Percentiles rank a stretch among this genome's conserved stretches.
These are phyloP conservation scores for Polyplosphaeria fusca DNA, from an alignment of 495 filamentous ascomycete species.

Conservation along the genomic window DNA sequence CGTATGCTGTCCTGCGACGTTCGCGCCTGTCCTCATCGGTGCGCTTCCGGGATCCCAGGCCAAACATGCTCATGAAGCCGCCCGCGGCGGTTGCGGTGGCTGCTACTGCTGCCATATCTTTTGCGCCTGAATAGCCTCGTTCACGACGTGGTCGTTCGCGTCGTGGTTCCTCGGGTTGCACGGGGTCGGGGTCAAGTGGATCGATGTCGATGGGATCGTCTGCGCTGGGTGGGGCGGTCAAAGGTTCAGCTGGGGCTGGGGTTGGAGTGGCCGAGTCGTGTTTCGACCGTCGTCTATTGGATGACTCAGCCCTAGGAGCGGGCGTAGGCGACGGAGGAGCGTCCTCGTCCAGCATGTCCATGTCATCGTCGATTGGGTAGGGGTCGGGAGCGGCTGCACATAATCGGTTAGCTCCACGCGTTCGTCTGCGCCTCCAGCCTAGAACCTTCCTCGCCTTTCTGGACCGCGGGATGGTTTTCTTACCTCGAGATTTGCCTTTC, in stretches of 20 bases:
- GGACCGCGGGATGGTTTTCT: background rate
- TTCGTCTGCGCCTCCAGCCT: constrained; percentile 10
- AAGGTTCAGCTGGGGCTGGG: constrained; percentile 20
- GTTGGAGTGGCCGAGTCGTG: constrained; percentile 15
- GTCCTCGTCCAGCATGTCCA: constrained; percentile 49
- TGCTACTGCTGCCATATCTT: constrained; percentile 9
- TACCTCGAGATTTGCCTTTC: constrained; percentile 39
- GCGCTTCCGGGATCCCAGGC: constrained; percentile 29
- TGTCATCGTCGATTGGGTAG: constrained; percentile 57
- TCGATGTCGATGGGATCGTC: constrained; percentile 33
- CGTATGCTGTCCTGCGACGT: constrained; percentile 30
- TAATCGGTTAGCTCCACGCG: constrained; percentile 27
- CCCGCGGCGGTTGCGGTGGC: constrained; percentile 11
- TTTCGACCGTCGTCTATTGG: constrained; percentile 24
- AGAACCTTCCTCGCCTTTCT: background rate
- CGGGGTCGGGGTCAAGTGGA: constrained; percentile 23
- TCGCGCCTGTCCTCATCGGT: constrained; percentile 25
- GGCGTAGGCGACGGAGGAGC: constrained; percentile 27
- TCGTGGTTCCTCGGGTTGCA: constrained; percentile 4
- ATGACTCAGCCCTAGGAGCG: constrained; percentile 20
- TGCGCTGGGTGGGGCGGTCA: constrained; percentile 34
- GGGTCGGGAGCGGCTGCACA: constrained; percentile 52
- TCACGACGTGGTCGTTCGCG: constrained; percentile 26
- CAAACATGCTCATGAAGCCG: constrained; percentile 36
- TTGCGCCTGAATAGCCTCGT: constrained; percentile 23